phyloP scores from a whole-genome alignment of 2,329 filamentous ascomycete genomes.

The Beauveria asiatica region DNA sequence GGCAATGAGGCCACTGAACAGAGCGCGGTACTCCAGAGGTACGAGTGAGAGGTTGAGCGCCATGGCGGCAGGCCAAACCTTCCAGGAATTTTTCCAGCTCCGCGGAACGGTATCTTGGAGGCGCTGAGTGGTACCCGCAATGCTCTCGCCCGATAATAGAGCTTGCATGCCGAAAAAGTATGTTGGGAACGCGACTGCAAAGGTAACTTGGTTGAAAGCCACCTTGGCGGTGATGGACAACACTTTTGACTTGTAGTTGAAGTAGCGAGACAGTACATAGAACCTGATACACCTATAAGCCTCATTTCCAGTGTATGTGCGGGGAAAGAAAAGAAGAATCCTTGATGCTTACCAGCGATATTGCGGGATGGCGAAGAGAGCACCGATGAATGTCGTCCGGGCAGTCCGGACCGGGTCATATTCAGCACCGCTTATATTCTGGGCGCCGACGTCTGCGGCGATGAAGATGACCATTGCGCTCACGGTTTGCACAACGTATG shows the following conservation, averaged over 20 bases:
- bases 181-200: slow-evolving; percentile 74
- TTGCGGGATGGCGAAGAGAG: slow-evolving; percentile 62
- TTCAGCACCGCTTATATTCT: slow-evolving; percentile 52
- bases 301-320: not conserved
- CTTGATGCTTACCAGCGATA: slow-evolving; percentile 62
- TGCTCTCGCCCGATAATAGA: slow-evolving; percentile 58
- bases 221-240: slow-evolving; percentile 71
- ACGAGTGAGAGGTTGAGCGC: slow-evolving; percentile 84
- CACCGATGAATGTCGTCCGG: slow-evolving; percentile 67
- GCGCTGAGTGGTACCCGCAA: slow-evolving; percentile 58
- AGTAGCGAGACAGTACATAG: slow-evolving; percentile 68
- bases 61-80: slow-evolving; percentile 82
- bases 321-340: not conserved
- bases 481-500: slow-evolving; percentile 70
- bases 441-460: slow-evolving; percentile 68
- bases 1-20: slow-evolving; percentile 72
- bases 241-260: slow-evolving; percentile 71
- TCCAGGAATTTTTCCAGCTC: slow-evolving; percentile 70
- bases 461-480: slow-evolving; percentile 73
- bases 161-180: slow-evolving; percentile 80
- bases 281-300: slow-evolving; percentile 43
- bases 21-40: slow-evolving; percentile 65
- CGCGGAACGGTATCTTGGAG: slow-evolving; percentile 67
- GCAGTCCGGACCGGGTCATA: slow-evolving; percentile 64
- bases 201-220: slow-evolving; percentile 66